Percentiles rank a stretch among this genome's conserved stretches.
Conservation (phyloP, 169 alveolate species). For the Cryptosporidium xiaoi region DNA sequence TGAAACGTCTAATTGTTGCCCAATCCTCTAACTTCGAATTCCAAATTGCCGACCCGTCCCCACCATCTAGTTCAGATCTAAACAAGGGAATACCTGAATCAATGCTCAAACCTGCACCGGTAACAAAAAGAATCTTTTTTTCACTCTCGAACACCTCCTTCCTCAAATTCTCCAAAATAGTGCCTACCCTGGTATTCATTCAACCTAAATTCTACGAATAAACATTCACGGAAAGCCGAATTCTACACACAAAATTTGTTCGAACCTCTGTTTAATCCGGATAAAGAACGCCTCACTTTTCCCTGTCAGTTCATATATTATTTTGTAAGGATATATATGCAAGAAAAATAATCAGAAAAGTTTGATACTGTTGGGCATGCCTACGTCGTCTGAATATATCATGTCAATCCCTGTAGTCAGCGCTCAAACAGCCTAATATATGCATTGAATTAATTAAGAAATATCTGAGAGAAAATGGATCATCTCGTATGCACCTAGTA, state of each 20-base stretch:
- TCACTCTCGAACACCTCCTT: constrained; percentile 15
- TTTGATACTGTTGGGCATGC: not conserved
- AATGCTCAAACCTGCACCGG: constrained; percentile 68
- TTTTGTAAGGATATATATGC: not conserved
- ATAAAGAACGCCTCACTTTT: not conserved
- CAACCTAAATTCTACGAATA: not conserved
- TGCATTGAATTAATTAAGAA: constrained; percentile 49
- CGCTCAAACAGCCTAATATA: constrained; percentile 50
- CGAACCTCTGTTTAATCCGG: not conserved
- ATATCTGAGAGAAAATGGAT: constrained; percentile 30
- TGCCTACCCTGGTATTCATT: constrained; percentile 44
- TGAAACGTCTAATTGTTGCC: constrained; percentile 54
- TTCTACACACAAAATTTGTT: not conserved
- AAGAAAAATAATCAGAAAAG: not conserved
- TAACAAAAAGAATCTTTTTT: constrained; percentile 49
- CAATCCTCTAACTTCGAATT: constrained; percentile 43
- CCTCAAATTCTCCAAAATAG: not conserved
- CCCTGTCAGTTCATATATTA: not conserved
- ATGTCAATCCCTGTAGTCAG: constrained; percentile 19
- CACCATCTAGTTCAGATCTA: constrained; percentile 13
- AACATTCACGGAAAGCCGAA: not conserved
- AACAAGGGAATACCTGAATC: constrained; percentile 70
- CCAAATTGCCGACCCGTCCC: constrained; percentile 51
- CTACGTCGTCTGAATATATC: constrained; percentile 61
- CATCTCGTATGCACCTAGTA: constrained; percentile 72